phyloP scores from a whole-genome alignment of 305 asterid species.

The Andrographis paniculata region DNA sequence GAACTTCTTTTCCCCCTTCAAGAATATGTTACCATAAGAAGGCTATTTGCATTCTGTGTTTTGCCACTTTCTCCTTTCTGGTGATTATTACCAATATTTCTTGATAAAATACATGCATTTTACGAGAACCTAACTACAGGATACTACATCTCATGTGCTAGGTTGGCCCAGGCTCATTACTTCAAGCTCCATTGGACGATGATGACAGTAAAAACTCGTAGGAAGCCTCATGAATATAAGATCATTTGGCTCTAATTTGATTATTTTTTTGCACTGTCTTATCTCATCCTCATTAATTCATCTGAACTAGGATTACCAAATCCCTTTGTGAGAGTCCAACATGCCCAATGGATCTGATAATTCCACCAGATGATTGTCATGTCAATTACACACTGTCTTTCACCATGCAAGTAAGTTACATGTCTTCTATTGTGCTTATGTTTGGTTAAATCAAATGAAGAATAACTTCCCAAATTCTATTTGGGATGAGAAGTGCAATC shows the following conservation, averaged over 20 bases:
- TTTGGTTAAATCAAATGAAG: too few species aligned
- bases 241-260: slow-evolving; percentile 11
- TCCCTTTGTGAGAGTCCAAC: slow-evolving; percentile 73
- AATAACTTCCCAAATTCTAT: too few species aligned
- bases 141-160: slow-evolving; percentile 23
- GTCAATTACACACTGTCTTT: slow-evolving; percentile 87
- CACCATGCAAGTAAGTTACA: slow-evolving; percentile 78
- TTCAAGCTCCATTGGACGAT: slow-evolving; percentile 93
- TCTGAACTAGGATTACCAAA: slow-evolving; percentile 63
- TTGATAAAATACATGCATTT: slow-evolving; percentile 16
- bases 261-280: slow-evolving; percentile 13
- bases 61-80: slow-evolving; percentile 15
- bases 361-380: slow-evolving; percentile 98
- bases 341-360: slow-evolving; percentile 85
- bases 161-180: slow-evolving; percentile 96
- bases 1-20: slow-evolving; percentile 8
- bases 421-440: slow-evolving; percentile 13
- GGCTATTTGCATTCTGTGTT: slow-evolving; percentile 13
- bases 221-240: slow-evolving; percentile 19
- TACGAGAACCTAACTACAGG: slow-evolving; percentile 13
- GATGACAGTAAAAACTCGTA: slow-evolving; percentile 71
- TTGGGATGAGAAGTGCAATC: too few species aligned
- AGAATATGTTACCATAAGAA: slow-evolving; percentile 4
- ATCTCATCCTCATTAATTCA: slow-evolving; percentile 22
- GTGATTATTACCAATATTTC: slow-evolving; percentile 13